Evolutionary conservation across 805 yeast species (phyloP).

Genomic region (Nakazawaea peltata): DNA sequence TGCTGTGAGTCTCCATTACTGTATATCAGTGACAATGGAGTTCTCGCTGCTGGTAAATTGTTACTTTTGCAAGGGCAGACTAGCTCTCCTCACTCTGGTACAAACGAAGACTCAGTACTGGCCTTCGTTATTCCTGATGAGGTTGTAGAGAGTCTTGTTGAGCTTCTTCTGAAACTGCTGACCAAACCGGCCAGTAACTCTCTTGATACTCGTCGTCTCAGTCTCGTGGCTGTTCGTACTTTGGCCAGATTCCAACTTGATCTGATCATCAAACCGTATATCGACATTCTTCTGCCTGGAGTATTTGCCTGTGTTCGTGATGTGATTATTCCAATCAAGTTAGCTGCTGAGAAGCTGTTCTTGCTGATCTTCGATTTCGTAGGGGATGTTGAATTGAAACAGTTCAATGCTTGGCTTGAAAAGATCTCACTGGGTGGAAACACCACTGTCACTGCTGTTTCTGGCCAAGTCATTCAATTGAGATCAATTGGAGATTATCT

Average conservation of each 20-base stretch:
- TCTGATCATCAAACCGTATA: slow-evolving; percentile 39
- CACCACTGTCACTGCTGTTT: slow-evolving; percentile 29
- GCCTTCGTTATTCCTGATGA: slow-evolving; percentile 34
- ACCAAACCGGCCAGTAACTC: slow-evolving; percentile 54
- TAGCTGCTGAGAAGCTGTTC: slow-evolving; percentile 91
- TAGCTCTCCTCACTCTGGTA: slow-evolving; percentile 24
- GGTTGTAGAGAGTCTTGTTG: slow-evolving; percentile 32
- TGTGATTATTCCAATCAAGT: slow-evolving; percentile 80
- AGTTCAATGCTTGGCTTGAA: slow-evolving; percentile 61
- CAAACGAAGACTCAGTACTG: slow-evolving; percentile 14
- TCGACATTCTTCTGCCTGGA: slow-evolving; percentile 56
- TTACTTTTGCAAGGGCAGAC: slow-evolving; percentile 43
- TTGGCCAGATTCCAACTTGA: slow-evolving; percentile 55
- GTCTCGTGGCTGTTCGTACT: slow-evolving; percentile 71
- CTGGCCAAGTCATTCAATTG: slow-evolving; percentile 41
- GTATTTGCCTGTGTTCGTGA: slow-evolving; percentile 83
- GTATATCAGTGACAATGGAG: slow-evolving; percentile 66
- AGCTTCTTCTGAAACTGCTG: slow-evolving; percentile 40
- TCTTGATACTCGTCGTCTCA: slow-evolving; percentile 68
- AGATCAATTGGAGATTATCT: slow-evolving; percentile 86
- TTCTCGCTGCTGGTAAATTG: slow-evolving; percentile 76
- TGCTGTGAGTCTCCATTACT: slow-evolving; percentile 35
- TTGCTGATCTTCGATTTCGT: slow-evolving; percentile 64
- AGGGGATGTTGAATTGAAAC: slow-evolving; percentile 47
- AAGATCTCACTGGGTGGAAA: slow-evolving; percentile 23